phyloP scores from a whole-genome alignment of 164 flowering plant species.

The Magnolia officinalis region DNA sequence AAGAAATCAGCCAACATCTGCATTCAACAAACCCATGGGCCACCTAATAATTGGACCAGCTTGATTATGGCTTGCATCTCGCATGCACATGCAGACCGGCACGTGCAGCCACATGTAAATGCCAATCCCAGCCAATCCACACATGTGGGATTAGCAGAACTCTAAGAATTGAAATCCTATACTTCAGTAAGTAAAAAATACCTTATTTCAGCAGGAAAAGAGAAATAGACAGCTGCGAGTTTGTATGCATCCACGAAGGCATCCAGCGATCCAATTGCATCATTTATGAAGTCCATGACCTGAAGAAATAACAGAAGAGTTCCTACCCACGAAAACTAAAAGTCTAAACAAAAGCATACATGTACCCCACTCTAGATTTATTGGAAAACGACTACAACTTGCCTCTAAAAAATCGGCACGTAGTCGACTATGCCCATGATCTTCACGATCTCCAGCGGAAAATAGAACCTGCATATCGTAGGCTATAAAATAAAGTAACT shows the following conservation, averaged over 20 bases:
- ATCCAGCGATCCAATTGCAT: slow-evolving; percentile 75
- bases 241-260: slow-evolving; percentile 70
- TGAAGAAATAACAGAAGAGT: slow-evolving; percentile 20
- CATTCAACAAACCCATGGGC: no score
- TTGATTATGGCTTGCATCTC: no score
- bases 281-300: slow-evolving; percentile 98
- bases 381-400: slow-evolving; percentile 10
- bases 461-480: slow-evolving; percentile 44
- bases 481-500: neutral
- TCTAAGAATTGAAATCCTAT: no score
- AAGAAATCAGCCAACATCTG: no score
- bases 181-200: slow-evolving; percentile 13
- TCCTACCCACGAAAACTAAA: neutral
- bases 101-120: no score
- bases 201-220: slow-evolving; percentile 67
- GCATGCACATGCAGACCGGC: no score
- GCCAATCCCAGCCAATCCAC: no score
- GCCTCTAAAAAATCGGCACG: slow-evolving; percentile 74
- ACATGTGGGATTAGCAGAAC: no score
- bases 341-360: slow-evolving; percentile 1
- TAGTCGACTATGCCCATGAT: slow-evolving; percentile 40
- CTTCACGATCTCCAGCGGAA: slow-evolving; percentile 47
- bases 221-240: slow-evolving; percentile 73
- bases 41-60: no score
- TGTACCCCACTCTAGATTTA: neutral